These are phyloP conservation scores for Entophlyctis luteolus DNA, from an alignment of 192 early-diverging fungal genomes.

Conservation along the genomic window DNA sequence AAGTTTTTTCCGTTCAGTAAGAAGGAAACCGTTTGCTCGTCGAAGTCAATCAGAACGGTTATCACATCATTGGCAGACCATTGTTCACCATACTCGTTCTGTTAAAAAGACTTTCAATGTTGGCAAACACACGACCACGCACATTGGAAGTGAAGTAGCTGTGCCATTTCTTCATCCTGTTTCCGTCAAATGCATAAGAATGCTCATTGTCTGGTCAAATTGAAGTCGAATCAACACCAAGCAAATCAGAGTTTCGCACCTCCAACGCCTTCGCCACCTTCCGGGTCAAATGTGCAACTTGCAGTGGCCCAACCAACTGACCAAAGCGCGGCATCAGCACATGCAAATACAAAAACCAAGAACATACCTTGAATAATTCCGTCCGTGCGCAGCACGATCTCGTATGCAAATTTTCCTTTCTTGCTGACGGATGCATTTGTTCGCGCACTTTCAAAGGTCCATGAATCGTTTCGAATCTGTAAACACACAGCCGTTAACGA, in stretches of 20 bases:
- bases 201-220: slow-evolving; percentile 40
- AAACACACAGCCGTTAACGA: background rate
- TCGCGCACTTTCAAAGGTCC: slow-evolving; percentile 73
- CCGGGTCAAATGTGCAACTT: slow-evolving; percentile 64
- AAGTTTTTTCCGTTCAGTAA: slow-evolving; percentile 65
- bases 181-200: slow-evolving; percentile 78
- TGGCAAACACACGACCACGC: background rate
- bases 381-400: slow-evolving; percentile 58
- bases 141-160: slow-evolving; percentile 35
- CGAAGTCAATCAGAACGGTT: slow-evolving; percentile 59
- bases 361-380: slow-evolving; percentile 71
- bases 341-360: background rate
- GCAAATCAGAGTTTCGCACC: slow-evolving; percentile 35
- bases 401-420: slow-evolving; percentile 68
- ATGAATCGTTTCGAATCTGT: slow-evolving; percentile 69
- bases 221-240: slow-evolving; percentile 24
- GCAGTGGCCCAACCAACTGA: slow-evolving; percentile 67
- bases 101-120: background rate
- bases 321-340: background rate
- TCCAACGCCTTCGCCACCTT: slow-evolving; percentile 75
- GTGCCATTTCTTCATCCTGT: slow-evolving; percentile 71
- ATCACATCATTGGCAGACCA: slow-evolving; percentile 53
- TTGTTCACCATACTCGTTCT: slow-evolving; percentile 50
- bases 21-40: slow-evolving; percentile 58
- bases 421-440: slow-evolving; percentile 48